Evolutionary conservation across 352 stramenopile genomes (phyloP).

Genomic region (Phytophthora capsici): DNA sequence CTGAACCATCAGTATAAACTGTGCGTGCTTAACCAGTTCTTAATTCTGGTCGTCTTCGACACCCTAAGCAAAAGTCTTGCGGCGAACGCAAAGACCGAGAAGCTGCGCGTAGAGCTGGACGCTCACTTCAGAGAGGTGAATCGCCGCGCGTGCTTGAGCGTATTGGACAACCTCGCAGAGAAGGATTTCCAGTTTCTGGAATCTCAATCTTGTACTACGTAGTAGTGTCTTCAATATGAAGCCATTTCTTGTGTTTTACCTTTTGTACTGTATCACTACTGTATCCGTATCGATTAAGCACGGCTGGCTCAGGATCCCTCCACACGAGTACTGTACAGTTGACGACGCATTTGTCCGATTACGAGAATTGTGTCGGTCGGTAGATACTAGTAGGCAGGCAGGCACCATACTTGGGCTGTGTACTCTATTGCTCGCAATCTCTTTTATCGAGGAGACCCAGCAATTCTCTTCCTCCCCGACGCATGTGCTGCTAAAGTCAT

Average conservation of each 20-base stretch:
- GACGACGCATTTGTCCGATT: not conserved
- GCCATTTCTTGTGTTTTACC: constrained; percentile 1
- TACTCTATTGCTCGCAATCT: too few species aligned
- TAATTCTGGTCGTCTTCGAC: constrained; percentile 85
- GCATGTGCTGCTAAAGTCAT: too few species aligned
- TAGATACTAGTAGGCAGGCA: constrained; percentile 15
- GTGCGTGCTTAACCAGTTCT: constrained; percentile 83
- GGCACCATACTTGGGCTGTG: not conserved
- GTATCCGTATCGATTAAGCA: constrained; percentile 5
- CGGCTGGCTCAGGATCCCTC: too few species aligned
- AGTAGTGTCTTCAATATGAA: constrained; percentile 22
- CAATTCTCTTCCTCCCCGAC: too few species aligned
- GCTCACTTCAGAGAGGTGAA: constrained; percentile 80
- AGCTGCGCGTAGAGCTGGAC: constrained; percentile 64
- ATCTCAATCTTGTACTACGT: not conserved
- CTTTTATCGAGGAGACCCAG: too few species aligned
- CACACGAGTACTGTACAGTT: too few species aligned
- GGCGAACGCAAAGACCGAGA: constrained; percentile 72
- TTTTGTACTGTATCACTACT: not conserved
- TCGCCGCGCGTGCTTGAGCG: constrained; percentile 58
- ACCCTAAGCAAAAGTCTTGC: constrained; percentile 79
- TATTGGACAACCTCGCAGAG: constrained; percentile 63
- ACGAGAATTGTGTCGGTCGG: constrained; percentile 5
- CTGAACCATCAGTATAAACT: constrained; percentile 62
- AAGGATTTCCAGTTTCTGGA: constrained; percentile 36